Conservation (phyloP, 805 yeast species). For the Zygosaccharomyces bisporus region DNA sequence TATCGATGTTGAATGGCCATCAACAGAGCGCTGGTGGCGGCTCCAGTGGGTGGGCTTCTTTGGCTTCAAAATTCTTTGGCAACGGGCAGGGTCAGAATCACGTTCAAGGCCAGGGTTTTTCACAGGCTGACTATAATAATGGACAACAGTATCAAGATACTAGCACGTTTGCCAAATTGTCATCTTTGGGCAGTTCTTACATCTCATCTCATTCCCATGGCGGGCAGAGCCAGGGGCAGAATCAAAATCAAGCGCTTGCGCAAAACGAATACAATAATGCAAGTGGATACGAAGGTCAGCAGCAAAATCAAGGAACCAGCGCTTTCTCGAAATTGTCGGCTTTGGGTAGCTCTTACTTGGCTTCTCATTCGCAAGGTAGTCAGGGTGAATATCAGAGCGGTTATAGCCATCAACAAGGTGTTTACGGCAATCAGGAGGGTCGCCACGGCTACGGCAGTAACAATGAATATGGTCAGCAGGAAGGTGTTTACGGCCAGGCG, state of each 20-base stretch:
- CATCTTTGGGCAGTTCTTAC: slow-evolving; percentile 12
- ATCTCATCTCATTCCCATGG: slow-evolving; percentile 1
- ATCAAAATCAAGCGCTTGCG: slow-evolving; percentile 2
- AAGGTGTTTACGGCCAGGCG: neutral
- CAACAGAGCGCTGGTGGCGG: slow-evolving; percentile 19
- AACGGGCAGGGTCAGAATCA: slow-evolving; percentile 3
- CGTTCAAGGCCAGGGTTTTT: slow-evolving; percentile 4
- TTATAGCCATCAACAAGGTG: slow-evolving; percentile 6
- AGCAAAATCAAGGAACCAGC: slow-evolving; percentile 8
- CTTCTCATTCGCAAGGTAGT: slow-evolving; percentile 11
- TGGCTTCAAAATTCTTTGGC: slow-evolving; percentile 30
- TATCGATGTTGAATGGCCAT: slow-evolving; percentile 21
- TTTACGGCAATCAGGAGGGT: slow-evolving; percentile 5
- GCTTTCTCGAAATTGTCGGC: slow-evolving; percentile 11
- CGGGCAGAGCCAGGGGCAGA: slow-evolving; percentile 4
- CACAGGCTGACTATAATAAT: slow-evolving; percentile 3
- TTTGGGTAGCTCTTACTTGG: slow-evolving; percentile 13
- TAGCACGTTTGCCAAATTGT: slow-evolving; percentile 8
- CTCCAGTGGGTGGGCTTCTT: slow-evolving; percentile 22
- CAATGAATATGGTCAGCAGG: slow-evolving; percentile 4
- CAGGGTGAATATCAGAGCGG: slow-evolving; percentile 10
- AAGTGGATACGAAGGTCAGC: slow-evolving; percentile 5
- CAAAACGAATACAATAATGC: neutral
- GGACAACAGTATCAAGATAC: slow-evolving; percentile 1
- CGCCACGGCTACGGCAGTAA: slow-evolving; percentile 4